A percentile compares a stretch with the other conserved stretches of the same genome.
Conservation (phyloP, 2,329 filamentous ascomycete species). For the Paraphoma sp. region DNA sequence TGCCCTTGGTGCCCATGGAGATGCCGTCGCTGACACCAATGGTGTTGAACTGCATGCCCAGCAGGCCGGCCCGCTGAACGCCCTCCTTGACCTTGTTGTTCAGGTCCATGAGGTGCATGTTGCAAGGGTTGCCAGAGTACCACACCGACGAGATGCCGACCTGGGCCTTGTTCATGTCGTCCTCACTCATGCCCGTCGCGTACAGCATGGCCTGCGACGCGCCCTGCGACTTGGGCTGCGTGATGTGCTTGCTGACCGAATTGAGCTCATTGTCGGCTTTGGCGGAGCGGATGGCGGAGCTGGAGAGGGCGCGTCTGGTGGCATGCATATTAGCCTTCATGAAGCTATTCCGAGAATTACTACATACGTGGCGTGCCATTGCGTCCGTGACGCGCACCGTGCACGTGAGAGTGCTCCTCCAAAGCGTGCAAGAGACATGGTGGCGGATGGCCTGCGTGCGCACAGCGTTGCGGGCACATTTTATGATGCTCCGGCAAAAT, state of each 20-base stretch:
- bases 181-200: slow-evolving; percentile 85
- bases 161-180: slow-evolving; percentile 94
- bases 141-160: slow-evolving; percentile 97
- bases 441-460: slow-evolving; percentile 28
- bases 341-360: neutral
- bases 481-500: slow-evolving; percentile 31
- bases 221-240: slow-evolving; percentile 96
- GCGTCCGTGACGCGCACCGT: slow-evolving; percentile 35
- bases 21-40: slow-evolving; percentile 97
- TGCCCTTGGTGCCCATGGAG: slow-evolving; percentile 96
- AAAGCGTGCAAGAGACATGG: slow-evolving; percentile 44
- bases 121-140: slow-evolving; percentile 98
- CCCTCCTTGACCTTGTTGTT: slow-evolving; percentile 78
- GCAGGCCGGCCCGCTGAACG: slow-evolving; percentile 76
- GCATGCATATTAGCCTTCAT: slow-evolving; percentile 20
- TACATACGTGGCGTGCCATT: slow-evolving; percentile 43
- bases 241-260: slow-evolving; percentile 83
- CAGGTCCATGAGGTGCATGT: slow-evolving; percentile 96
- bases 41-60: slow-evolving; percentile 98
- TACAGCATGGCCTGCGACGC: slow-evolving; percentile 99
- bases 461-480: slow-evolving; percentile 25
- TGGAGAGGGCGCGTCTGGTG: slow-evolving; percentile 43
- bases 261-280: slow-evolving; percentile 61
- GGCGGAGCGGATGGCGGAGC: slow-evolving; percentile 36
- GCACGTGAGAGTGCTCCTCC: slow-evolving; percentile 42